Evolutionary conservation across 139 green algal species (phyloP).

Genomic region (Marvania coccoides): DNA sequence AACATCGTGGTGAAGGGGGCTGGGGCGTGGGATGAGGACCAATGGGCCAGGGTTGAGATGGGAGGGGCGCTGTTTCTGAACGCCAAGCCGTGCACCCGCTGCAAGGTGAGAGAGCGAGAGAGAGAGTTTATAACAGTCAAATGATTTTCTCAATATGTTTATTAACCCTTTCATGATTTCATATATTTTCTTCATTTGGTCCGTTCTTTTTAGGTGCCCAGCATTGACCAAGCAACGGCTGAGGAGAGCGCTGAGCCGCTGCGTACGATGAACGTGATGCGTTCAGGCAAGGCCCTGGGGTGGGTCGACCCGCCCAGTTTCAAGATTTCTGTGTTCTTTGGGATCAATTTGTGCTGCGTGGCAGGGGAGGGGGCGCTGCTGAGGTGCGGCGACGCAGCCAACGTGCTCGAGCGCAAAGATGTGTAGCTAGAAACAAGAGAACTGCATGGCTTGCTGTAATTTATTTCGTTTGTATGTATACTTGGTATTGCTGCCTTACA

Average conservation of each 20-base stretch:
- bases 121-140: not conserved
- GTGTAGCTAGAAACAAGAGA: too few species aligned
- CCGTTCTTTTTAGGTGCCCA: constrained; percentile 43
- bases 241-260: constrained; percentile 52
- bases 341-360: constrained; percentile 5
- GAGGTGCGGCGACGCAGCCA: not conserved
- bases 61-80: constrained; percentile 23
- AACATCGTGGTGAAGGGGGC: constrained; percentile 58
- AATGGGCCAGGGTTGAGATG: constrained; percentile 35
- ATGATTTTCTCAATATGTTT: not conserved
- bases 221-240: constrained; percentile 57
- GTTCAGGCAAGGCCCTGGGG: constrained; percentile 32
- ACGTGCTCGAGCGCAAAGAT: too few species aligned
- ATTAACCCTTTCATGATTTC: not conserved
- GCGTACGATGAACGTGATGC: constrained; percentile 28
- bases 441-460: too few species aligned
- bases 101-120: constrained; percentile 23
- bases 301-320: constrained; percentile 10
- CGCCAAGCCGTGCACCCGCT: constrained; percentile 64
- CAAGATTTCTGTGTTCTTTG: constrained; percentile 40
- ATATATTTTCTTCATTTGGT: not conserved
- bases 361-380: not conserved
- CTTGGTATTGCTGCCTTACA: too few species aligned
- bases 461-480: too few species aligned
- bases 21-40: constrained; percentile 43